Conservation (phyloP, 768 basidiomycete genomes). For the Gloeostereum incarnatum region DNA sequence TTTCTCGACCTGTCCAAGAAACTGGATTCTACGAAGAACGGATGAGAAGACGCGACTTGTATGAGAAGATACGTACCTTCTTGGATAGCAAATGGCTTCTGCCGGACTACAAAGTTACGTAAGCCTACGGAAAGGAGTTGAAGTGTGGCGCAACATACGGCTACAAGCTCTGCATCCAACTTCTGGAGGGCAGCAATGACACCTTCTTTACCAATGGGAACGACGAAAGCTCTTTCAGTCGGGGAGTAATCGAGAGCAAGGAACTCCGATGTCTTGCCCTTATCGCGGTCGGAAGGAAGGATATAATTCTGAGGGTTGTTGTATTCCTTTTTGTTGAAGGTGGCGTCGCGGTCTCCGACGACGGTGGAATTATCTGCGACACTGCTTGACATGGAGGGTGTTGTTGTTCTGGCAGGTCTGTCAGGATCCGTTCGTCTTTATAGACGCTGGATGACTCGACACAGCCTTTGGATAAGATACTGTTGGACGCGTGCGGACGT, state of each 20-base stretch:
- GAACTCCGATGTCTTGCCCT: constrained; percentile 18
- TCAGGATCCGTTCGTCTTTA: no score
- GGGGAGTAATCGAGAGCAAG: constrained; percentile 38
- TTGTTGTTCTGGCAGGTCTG: no score
- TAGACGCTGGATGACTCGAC: no score
- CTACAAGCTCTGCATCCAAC: constrained; percentile 52
- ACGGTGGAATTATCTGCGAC: constrained; percentile 35
- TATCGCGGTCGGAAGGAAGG: constrained; percentile 6
- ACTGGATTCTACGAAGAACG: constrained; percentile 34
- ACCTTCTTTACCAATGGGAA: constrained; percentile 59
- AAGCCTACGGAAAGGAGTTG: no score
- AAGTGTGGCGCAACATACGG: constrained; percentile 31
- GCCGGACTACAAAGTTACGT: no score
- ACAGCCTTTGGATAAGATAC: no score
- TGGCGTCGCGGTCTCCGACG: constrained; percentile 25
- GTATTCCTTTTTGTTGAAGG: constrained; percentile 14
- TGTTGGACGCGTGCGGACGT: no score
- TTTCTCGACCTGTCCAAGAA: constrained; percentile 63
- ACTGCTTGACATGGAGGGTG: constrained; percentile 23
- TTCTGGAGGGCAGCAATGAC: constrained; percentile 60
- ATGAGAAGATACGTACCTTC: constrained; percentile 28
- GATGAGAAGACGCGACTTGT: not conserved
- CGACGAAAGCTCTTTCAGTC: constrained; percentile 60
- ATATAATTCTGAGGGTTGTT: constrained; percentile 1
- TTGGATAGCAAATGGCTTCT: constrained; percentile 49